Evolutionary conservation across 352 stramenopile species (phyloP), one percentile per base, ranked within the genome.

Genomic region (Globisporangium heterothallicum): DNA sequence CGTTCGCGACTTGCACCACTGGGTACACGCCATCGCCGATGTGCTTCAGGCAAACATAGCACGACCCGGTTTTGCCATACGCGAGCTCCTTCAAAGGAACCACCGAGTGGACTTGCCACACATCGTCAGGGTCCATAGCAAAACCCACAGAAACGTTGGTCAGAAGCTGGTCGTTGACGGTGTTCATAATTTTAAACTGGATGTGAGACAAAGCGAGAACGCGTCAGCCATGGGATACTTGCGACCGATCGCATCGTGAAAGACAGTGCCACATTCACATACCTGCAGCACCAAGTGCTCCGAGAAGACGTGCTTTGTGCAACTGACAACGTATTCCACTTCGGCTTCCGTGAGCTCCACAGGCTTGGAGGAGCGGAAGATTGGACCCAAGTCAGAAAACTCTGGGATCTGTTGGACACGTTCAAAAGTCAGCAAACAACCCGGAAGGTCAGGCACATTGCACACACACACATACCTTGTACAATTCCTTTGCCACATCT

Each of bases 151-250:
- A 93, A 19, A 98, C 90, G 61, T 99, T 95, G 3, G 91, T 85
- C 49, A 99, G 74, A 26, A 97, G 77, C 78, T 99, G 96, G 54
- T 98, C 95, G 48, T 97, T 96, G 47, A 99, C 95, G 0, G 97
- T 99, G 80, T 99, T 99, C 45, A 95, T 82, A 53, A 99, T 88
- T 38, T 85, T 89, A 65, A 99, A 99, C 79, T 99, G 80, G 19
- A 97, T 60, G 30, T 18, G 52, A 22, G n/a, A n/a, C 36, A 19
- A 27, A 30, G 30, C 26, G 12, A 4, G n/a, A 51, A 32, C n/a
- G n/a, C n/a, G n/a, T n/a, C n/a, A n/a, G n/a, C n/a, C n/a, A n/a
- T n/a, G n/a, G n/a, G n/a, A n/a, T n/a, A n/a, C n/a, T n/a, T n/a
- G n/a, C n/a, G n/a, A n/a, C n/a, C n/a, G n/a, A n/a, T n/a, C n/a